Evolutionary conservation across 495 filamentous ascomycete species (phyloP).

Genomic region (Aspergillus cristatus): DNA sequence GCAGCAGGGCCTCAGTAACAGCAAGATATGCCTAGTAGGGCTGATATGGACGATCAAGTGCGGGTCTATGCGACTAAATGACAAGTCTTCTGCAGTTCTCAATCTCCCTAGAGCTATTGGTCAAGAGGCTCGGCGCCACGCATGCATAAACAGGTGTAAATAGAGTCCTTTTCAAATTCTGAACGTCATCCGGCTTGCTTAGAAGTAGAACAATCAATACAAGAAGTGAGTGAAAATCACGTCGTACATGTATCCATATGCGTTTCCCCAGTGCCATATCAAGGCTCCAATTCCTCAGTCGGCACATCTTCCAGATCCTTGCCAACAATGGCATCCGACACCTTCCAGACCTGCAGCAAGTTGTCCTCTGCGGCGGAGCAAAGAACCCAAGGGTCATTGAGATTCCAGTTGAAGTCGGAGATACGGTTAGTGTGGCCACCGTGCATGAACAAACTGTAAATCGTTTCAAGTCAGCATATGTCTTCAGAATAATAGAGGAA

Average conservation of each 20-base stretch:
- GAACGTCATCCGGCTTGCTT: background rate
- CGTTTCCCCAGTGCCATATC: conserved; percentile 8
- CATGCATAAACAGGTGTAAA: background rate
- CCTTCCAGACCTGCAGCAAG: conserved; percentile 91
- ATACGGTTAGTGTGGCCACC: conserved; percentile 96
- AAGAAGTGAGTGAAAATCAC: background rate
- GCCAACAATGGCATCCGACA: conserved; percentile 80
- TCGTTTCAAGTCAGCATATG: conserved; percentile 13
- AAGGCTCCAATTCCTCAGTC: conserved; percentile 65
- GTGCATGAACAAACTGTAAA: conserved; percentile 83
- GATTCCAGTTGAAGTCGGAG: conserved; percentile 95
- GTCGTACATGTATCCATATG: conserved; percentile 1
- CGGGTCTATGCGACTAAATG: too few relatives aligned
- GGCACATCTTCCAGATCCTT: conserved; percentile 71
- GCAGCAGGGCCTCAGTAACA: too few relatives aligned
- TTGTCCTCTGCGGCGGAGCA: conserved; percentile 96
- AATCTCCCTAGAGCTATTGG: too few relatives aligned
- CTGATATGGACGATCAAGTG: too few relatives aligned
- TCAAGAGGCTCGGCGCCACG: too few relatives aligned
- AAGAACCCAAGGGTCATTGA: conserved; percentile 90
- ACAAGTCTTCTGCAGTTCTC: too few relatives aligned
- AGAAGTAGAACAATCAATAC: conserved; percentile 1
- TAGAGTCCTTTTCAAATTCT: background rate
- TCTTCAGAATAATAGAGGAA: conserved; percentile 1
- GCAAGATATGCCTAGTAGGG: too few relatives aligned